These are phyloP conservation scores for Alectoria sarmentosa DNA, from an alignment of 495 filamentous ascomycete genomes.

Conservation along the genomic window DNA sequence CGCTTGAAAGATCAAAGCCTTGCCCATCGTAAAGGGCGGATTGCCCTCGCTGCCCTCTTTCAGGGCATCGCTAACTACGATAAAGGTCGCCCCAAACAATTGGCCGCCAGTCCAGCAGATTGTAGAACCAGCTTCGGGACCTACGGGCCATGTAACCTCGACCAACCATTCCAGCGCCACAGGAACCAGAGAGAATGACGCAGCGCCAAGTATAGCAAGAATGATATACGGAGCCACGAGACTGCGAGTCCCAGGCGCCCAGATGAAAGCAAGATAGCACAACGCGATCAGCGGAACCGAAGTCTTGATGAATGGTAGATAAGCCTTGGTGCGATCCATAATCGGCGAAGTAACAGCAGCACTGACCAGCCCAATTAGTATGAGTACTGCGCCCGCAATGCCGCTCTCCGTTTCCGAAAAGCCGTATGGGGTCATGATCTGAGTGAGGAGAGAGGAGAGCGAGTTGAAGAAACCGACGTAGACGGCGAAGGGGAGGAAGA, in stretches of 20 bases:
- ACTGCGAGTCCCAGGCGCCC: slow-evolving; percentile 62
- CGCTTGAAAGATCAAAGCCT: slow-evolving; percentile 70
- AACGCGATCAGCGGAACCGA: slow-evolving; percentile 68
- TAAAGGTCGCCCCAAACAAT: slow-evolving; percentile 72
- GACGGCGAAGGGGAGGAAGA: slow-evolving; percentile 67
- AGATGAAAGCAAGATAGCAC: slow-evolving; percentile 71
- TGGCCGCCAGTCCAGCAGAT: slow-evolving; percentile 73
- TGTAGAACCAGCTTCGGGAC: slow-evolving; percentile 78
- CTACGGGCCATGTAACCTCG: slow-evolving; percentile 78
- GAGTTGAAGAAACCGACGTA: slow-evolving; percentile 94
- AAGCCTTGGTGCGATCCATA: slow-evolving; percentile 76
- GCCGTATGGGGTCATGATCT: slow-evolving; percentile 77
- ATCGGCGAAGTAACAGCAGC: slow-evolving; percentile 73
- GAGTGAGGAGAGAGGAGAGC: slow-evolving; percentile 80
- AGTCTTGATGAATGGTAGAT: slow-evolving; percentile 64
- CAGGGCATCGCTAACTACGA: slow-evolving; percentile 73
- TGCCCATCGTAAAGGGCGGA: slow-evolving; percentile 63
- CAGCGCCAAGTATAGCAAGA: slow-evolving; percentile 64
- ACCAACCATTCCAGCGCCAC: slow-evolving; percentile 80
- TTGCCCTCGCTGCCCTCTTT: slow-evolving; percentile 48
- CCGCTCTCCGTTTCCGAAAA: slow-evolving; percentile 78
- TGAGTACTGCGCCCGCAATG: slow-evolving; percentile 79
- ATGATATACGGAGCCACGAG: slow-evolving; percentile 68
- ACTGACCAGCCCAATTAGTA: slow-evolving; percentile 74
- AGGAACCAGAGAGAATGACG: slow-evolving; percentile 74